These are phyloP conservation scores for Ascochyta rabiei DNA, from an alignment of 2,329 filamentous ascomycete genomes.

Conservation along the genomic window DNA sequence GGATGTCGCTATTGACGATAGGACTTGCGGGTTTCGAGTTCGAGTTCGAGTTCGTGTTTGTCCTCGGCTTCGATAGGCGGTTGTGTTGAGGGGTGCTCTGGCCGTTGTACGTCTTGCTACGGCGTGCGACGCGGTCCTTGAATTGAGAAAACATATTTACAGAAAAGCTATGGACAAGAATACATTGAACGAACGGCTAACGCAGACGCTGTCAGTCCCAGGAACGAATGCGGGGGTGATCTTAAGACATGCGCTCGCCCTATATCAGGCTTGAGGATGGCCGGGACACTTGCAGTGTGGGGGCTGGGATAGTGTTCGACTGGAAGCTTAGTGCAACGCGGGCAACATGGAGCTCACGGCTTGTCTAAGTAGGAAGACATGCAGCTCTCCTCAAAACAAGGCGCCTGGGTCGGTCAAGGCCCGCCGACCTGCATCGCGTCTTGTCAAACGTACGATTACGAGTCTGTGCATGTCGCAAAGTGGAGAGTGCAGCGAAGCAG, in stretches of 20 bases:
- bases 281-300: conserved; percentile 17
- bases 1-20: conserved; percentile 25
- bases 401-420: conserved; percentile 22
- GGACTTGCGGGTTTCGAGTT: conserved; percentile 26
- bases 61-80: conserved; percentile 45
- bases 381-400: conserved; percentile 19
- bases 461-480: conserved; percentile 28
- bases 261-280: conserved; percentile 14
- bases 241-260: conserved; percentile 5
- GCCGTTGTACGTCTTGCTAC: conserved; percentile 40
- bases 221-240: background rate
- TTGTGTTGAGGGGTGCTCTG: conserved; percentile 35
- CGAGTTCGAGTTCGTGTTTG: conserved; percentile 38
- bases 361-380: conserved; percentile 23
- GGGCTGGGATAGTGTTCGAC: conserved; percentile 16
- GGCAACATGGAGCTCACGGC: conserved; percentile 16
- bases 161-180: conserved; percentile 11
- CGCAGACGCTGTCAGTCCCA: background rate
- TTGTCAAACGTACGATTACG: conserved; percentile 24
- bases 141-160: conserved; percentile 30
- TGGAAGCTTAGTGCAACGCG: conserved; percentile 19
- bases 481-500: conserved; percentile 31
- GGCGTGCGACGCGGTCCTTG: conserved; percentile 16
- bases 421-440: conserved; percentile 18
- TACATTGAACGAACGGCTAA: conserved; percentile 23